Percentiles rank a stretch among this genome's conserved stretches.
Conservation (phyloP, 306 rosid genomes). For the Sicyos baderoa region DNA sequence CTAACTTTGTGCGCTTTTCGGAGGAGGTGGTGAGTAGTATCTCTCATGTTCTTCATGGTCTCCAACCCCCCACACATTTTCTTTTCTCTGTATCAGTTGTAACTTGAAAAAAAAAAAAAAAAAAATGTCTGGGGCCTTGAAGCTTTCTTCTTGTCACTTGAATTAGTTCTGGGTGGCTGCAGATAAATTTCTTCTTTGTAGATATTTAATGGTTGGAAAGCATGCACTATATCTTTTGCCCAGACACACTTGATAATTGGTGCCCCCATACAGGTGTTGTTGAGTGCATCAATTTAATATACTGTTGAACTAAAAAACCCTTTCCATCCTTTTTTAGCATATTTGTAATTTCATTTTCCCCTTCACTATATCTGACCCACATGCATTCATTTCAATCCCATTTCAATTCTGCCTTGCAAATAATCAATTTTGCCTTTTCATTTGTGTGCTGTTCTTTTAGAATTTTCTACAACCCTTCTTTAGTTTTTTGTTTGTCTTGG, state of each 20-base stretch:
- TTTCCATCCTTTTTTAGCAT: slow-evolving; percentile 18
- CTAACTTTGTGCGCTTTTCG: slow-evolving; percentile 36
- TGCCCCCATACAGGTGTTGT: slow-evolving; percentile 29
- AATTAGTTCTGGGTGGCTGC: slow-evolving; percentile 34
- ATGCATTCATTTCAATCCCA: background rate
- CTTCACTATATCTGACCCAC: slow-evolving; percentile 6
- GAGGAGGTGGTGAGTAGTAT: slow-evolving; percentile 46
- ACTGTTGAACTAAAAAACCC: slow-evolving; percentile 23
- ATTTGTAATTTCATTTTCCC: slow-evolving; percentile 7
- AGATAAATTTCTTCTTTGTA: slow-evolving; percentile 30
- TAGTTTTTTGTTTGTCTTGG: slow-evolving; percentile 1
- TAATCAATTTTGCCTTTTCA: background rate
- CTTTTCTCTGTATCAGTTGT: slow-evolving; percentile 26
- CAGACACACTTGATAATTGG: slow-evolving; percentile 28
- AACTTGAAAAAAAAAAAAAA: slow-evolving; percentile 20
- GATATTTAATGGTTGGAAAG: slow-evolving; percentile 35
- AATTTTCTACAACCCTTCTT: background rate
- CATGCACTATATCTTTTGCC: slow-evolving; percentile 28
- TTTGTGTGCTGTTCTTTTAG: background rate
- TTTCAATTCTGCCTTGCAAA: background rate
- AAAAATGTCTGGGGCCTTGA: slow-evolving; percentile 28
- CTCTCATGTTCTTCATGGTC: slow-evolving; percentile 33
- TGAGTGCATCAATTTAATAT: slow-evolving; percentile 28
- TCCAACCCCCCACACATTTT: slow-evolving; percentile 32
- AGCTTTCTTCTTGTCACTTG: slow-evolving; percentile 27